phyloP scores from a whole-genome alignment of 257 asterid species.

The Fraxinus excelsior region DNA sequence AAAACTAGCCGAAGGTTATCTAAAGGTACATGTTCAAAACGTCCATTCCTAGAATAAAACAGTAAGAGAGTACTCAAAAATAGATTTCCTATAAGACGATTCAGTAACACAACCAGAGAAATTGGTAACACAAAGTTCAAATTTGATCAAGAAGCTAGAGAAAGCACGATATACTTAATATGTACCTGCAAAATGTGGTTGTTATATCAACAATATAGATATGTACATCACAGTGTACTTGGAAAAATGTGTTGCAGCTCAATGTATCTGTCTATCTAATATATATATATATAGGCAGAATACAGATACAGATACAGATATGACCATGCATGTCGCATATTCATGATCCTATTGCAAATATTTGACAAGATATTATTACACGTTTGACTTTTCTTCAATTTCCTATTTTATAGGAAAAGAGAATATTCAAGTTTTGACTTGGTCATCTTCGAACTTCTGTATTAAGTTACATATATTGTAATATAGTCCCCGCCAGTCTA shows the following conservation, averaged over 20 bases:
- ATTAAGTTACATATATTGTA: not conserved
- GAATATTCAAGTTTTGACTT: not conserved
- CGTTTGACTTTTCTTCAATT: not conserved
- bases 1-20: not conserved
- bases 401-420: not conserved
- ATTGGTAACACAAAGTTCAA: not conserved
- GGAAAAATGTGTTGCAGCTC: not conserved
- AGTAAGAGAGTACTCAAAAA: not conserved
- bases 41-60: not conserved
- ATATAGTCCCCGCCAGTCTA: not conserved
- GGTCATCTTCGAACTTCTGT: not conserved
- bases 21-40: not conserved
- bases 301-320: no score
- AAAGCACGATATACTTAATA: not conserved
- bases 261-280: not conserved
- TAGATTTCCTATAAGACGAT: not conserved
- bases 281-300: not conserved
- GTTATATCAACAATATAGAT: not conserved
- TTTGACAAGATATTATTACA: not conserved
- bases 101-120: not conserved
- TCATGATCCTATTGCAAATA: not conserved
- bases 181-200: not conserved
- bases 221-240: not conserved
- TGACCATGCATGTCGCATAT: not conserved
- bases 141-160: not conserved